Base-by-base conservation (phyloP, 306 rosid species). In the Medicago ruthenica region DNA sequence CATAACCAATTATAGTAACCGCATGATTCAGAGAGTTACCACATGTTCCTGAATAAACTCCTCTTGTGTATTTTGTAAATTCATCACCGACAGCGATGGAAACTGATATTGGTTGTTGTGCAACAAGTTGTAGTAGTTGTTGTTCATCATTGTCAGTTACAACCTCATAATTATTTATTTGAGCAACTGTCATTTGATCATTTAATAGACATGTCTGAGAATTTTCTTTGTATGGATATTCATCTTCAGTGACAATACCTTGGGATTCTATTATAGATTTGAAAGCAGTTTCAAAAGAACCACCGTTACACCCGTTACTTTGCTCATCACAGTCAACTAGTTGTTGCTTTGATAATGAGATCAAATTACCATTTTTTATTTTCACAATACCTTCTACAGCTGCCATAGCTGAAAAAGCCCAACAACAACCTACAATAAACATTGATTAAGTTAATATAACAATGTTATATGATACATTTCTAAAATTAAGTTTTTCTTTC, bases 351-450 rank as follows among this genome's bases (percentile, higher is more conserved):
- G 88, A 84, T 5, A 84, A 48, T 9, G 81, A 27, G 8, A 27
- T 24, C 80, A 84, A 48, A 0, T 65, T 51, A 0, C 86, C 79
- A 1, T 34, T 76, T 73, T 17, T 51, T 8, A 69, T 80, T 36
- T 80, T 8, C 14, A 2, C 9, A 9, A 83, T 70, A 9, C 90
- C 83, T 67, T 87, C 88, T 72, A 58, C 61, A 7, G 86, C 81
- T 16, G 86, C 90, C 55, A 71, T 67, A 1, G 76, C 59, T 4
- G 85, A 70, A 64, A 84, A 84, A 0, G 87, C 83, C 88, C 88
- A 87, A 9, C 88, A 84, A 8, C 79, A 5, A 64, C 68, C 90
- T 84, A 31, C 37, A 27, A 60, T 41, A 60, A 24, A 24, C 5
- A 31, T 1, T 24, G 27, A 24, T 24, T 24, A 24, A 24, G 27